phyloP scores from a whole-genome alignment of 805 yeast genomes.

The Yarrowia porcina region DNA sequence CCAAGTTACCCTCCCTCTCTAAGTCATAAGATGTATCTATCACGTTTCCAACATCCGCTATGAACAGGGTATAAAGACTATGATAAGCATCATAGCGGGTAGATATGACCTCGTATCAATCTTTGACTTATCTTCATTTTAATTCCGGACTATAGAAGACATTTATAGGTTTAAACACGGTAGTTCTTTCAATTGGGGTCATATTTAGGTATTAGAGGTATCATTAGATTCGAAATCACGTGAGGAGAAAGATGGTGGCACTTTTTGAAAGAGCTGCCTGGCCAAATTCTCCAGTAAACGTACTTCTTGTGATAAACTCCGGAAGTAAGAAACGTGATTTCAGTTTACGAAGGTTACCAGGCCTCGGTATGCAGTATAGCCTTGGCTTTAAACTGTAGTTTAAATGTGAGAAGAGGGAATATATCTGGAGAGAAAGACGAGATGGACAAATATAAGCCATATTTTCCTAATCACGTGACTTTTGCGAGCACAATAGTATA shows the following conservation, averaged over 20 bases:
- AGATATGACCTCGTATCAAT: not conserved
- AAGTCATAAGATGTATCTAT: not conserved
- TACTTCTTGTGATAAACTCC: too few relatives aligned
- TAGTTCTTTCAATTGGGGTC: not conserved
- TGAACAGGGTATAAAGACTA: not conserved
- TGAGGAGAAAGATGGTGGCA: not conserved
- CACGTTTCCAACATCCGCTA: not conserved
- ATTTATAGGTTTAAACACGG: not conserved
- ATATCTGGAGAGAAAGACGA: not conserved
- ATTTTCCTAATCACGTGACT: not conserved
- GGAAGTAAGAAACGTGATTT: not conserved
- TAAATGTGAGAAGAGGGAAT: not conserved
- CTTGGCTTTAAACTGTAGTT: conserved; percentile 8
- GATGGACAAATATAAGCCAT: not conserved
- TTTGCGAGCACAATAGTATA: not conserved
- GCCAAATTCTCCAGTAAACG: too few relatives aligned
- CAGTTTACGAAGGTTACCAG: not conserved
- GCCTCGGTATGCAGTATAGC: not conserved
- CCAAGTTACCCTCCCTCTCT: not conserved
- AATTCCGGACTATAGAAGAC: not conserved
- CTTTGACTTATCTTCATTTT: not conserved
- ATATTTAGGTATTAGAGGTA: not conserved
- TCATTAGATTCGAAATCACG: not conserved
- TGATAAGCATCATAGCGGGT: not conserved
- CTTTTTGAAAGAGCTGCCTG: too few relatives aligned